Conservation (phyloP, 2,329 filamentous ascomycete genomes). For the Chrysosphaeria jannelii region DNA sequence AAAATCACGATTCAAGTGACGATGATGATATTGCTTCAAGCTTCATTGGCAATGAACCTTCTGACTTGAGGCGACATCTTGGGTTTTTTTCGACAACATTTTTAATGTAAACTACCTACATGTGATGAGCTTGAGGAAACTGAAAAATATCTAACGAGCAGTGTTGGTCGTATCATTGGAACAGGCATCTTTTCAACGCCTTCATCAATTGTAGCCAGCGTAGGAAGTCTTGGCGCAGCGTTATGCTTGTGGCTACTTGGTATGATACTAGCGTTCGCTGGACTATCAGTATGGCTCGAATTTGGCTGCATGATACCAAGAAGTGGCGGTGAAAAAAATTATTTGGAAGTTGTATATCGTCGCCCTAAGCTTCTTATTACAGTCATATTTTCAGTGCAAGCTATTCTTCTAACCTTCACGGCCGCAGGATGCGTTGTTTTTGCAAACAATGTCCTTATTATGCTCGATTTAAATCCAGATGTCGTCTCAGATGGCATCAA, state of each 20-base stretch:
- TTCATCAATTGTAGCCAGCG: constrained; percentile 18
- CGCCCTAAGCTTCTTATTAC: constrained; percentile 26
- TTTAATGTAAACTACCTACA: constrained; percentile 2
- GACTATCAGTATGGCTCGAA: constrained; percentile 29
- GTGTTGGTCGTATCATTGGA: constrained; percentile 7
- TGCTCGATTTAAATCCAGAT: constrained; percentile 15
- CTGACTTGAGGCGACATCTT: constrained; percentile 4
- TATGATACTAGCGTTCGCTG: constrained; percentile 21
- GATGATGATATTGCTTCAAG: too few species aligned
- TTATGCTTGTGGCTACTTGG: constrained; percentile 11
- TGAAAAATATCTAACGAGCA: too few species aligned
- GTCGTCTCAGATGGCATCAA: constrained; percentile 26
- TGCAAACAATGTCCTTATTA: constrained; percentile 15
- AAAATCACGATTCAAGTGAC: too few species aligned
- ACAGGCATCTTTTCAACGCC: constrained; percentile 20
- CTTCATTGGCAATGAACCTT: too few species aligned
- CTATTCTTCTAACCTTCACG: constrained; percentile 4
- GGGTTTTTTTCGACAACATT: constrained; percentile 5
- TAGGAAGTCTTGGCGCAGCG: constrained; percentile 18
- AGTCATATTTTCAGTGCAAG: constrained; percentile 20
- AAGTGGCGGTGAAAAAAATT: constrained; percentile 35
- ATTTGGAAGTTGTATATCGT: constrained; percentile 30
- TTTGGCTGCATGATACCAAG: constrained; percentile 30
- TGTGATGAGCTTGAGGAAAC: background rate
- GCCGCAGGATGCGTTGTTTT: constrained; percentile 6